phyloP scores from a whole-genome alignment of 2,329 filamentous ascomycete species.

The Raffaelea albimanens region DNA sequence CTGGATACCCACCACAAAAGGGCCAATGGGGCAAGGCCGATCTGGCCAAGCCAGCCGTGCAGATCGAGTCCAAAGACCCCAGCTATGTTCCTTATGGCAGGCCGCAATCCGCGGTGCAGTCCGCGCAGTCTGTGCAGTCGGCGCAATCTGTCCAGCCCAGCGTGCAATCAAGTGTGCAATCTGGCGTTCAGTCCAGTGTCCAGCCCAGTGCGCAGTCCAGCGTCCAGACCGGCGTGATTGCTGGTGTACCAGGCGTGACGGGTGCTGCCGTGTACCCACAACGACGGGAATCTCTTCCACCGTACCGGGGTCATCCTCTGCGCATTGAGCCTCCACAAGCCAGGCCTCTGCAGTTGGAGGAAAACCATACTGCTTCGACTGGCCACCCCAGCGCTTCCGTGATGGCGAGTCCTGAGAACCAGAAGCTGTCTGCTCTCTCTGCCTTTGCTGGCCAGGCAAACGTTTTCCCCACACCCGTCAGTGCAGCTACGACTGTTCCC shows the following conservation, averaged over 20 bases:
- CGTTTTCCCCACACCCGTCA: conserved; percentile 54
- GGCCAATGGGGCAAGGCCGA: conserved; percentile 72
- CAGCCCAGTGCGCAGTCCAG: no score
- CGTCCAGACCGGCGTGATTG: no score
- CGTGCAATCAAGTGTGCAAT: no score
- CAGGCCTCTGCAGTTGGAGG: conserved; percentile 42
- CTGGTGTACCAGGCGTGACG: conserved; percentile 1
- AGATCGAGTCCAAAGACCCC: conserved; percentile 75
- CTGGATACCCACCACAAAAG: conserved; percentile 78
- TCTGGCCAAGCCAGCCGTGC: conserved; percentile 56
- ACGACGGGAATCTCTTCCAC: conserved; percentile 48
- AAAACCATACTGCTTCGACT: conserved; percentile 50
- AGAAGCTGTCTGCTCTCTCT: conserved; percentile 45
- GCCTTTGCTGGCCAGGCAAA: conserved; percentile 39
- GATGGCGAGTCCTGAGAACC: conserved; percentile 47
- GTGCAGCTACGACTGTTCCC: conserved; percentile 33
- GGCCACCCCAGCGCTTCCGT: conserved; percentile 49
- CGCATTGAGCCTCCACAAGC: conserved; percentile 55
- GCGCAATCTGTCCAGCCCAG: no score
- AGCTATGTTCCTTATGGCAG: conserved; percentile 54
- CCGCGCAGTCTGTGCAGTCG: no score
- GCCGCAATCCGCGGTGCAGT: conserved; percentile 37
- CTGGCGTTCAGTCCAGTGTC: no score
- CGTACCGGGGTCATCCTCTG: conserved; percentile 51
- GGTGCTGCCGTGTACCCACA: conserved; percentile 25